Conservation (phyloP, 192 early-diverging fungal species). For the Umbelopsis vinacea region DNA sequence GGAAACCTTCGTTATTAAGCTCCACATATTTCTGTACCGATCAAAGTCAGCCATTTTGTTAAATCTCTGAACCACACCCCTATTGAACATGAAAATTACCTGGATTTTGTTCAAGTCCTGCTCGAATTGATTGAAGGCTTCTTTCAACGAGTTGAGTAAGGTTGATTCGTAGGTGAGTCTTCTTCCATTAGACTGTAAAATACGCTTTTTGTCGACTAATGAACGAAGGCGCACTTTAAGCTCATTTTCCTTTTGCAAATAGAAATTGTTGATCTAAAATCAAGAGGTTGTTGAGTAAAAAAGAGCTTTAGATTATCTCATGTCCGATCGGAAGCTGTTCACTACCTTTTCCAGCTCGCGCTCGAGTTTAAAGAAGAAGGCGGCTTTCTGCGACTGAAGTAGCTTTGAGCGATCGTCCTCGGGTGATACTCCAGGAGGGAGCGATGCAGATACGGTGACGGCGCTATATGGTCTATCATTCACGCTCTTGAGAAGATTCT, state of each 20-base stretch:
- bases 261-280: slow-evolving; percentile 89
- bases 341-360: slow-evolving; percentile 94
- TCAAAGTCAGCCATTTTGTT: too few relatives aligned
- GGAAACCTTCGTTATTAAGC: slow-evolving; percentile 94
- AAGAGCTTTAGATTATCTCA: not conserved
- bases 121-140: slow-evolving; percentile 91
- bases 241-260: slow-evolving; percentile 95
- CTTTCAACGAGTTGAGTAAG: slow-evolving; percentile 75
- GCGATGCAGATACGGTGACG: slow-evolving; percentile 45
- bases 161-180: slow-evolving; percentile 54
- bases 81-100: slow-evolving; percentile 45
- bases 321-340: not conserved
- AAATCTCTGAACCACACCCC: too few relatives aligned
- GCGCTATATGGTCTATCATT: slow-evolving; percentile 40
- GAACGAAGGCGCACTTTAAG: slow-evolving; percentile 88
- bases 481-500: slow-evolving; percentile 59
- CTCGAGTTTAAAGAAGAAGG: slow-evolving; percentile 98
- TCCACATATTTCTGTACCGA: slow-evolving; percentile 88
- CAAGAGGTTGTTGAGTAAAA: not conserved
- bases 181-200: slow-evolving; percentile 53
- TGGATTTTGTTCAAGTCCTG: slow-evolving; percentile 95
- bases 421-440: slow-evolving; percentile 42
- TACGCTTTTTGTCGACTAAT: slow-evolving; percentile 78
- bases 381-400: slow-evolving; percentile 87
- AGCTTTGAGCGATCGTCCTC: slow-evolving; percentile 56